Evolutionary conservation across 164 flowering plant species (phyloP).

Genomic region (Santalum album): DNA sequence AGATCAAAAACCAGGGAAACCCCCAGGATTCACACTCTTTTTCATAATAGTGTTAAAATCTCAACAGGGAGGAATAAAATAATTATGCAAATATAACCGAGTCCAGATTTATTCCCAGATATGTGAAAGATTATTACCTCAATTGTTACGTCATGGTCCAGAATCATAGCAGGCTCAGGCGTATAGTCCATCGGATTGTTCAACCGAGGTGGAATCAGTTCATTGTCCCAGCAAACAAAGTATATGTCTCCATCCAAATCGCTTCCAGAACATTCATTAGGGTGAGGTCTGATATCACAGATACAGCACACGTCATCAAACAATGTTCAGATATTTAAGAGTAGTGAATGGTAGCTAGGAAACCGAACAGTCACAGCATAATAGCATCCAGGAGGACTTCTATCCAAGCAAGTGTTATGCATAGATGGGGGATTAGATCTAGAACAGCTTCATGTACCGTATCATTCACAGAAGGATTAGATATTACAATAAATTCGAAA

Average conservation of each 20-base stretch:
- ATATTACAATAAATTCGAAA: too few relatives aligned
- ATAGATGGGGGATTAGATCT: too few relatives aligned
- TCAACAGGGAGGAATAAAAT: background rate
- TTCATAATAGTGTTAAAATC: too few relatives aligned
- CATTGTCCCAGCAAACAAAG: slow-evolving; percentile 2
- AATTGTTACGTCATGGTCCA: background rate
- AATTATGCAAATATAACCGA: background rate
- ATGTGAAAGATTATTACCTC: background rate
- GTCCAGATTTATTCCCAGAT: background rate
- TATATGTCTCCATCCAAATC: slow-evolving; percentile 68
- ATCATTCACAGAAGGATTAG: too few relatives aligned
- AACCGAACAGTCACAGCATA: too few relatives aligned
- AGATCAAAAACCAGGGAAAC: too few relatives aligned
- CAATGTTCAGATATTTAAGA: too few relatives aligned
- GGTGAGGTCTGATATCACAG: slow-evolving; percentile 56
- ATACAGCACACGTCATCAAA: background rate
- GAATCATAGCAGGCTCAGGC: background rate
- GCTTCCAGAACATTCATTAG: slow-evolving; percentile 95
- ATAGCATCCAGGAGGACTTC: too few relatives aligned
- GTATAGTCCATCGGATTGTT: background rate
- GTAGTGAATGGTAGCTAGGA: too few relatives aligned
- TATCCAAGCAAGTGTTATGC: too few relatives aligned
- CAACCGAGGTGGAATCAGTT: background rate
- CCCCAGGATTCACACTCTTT: too few relatives aligned
- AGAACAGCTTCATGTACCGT: too few relatives aligned